A percentile compares a stretch with the other conserved stretches of the same genome.
phyloP scores from a whole-genome alignment of 768 basidiomycete genomes.

The Clavulina sp. region DNA sequence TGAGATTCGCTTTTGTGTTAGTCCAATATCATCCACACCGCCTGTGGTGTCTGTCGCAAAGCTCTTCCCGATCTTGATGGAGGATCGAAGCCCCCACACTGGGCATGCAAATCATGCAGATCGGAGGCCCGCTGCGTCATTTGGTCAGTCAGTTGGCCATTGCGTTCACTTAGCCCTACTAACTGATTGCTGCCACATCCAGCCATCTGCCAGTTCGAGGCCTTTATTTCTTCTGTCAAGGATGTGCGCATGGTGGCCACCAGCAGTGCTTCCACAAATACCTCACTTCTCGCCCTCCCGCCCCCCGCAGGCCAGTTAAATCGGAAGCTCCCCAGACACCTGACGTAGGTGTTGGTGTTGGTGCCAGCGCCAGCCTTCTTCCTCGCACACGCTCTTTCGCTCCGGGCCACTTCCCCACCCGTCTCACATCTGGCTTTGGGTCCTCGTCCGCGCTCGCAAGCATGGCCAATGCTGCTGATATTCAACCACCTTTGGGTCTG shows the following conservation, averaged over 20 bases:
- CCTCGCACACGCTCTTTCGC: neutral
- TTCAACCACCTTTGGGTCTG: too few species aligned
- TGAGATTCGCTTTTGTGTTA: conserved; percentile 16
- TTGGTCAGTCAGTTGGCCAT: conserved; percentile 32
- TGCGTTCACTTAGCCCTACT: neutral
- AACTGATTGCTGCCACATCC: neutral
- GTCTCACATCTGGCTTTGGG: neutral
- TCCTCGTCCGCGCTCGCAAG: too few species aligned
- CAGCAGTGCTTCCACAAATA: conserved; percentile 57
- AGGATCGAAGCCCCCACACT: conserved; percentile 13
- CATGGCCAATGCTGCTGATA: too few species aligned
- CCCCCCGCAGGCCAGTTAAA: conserved; percentile 13
- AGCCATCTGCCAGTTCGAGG: conserved; percentile 64
- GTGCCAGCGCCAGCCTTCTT: conserved; percentile 1
- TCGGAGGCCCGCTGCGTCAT: conserved; percentile 42
- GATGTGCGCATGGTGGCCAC: conserved; percentile 70
- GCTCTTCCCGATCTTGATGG: conserved; percentile 21
- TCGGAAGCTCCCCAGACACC: neutral
- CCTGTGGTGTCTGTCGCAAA: conserved; percentile 54
- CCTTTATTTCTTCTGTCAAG: conserved; percentile 53
- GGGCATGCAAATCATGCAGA: conserved; percentile 42
- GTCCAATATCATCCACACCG: conserved; percentile 55
- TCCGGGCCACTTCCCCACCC: neutral
- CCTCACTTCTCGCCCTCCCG: conserved; percentile 41
- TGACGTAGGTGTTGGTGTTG: conserved; percentile 4